Evolutionary conservation across 352 stramenopile genomes (phyloP).

Genomic region (Elongisporangium anandrum): DNA sequence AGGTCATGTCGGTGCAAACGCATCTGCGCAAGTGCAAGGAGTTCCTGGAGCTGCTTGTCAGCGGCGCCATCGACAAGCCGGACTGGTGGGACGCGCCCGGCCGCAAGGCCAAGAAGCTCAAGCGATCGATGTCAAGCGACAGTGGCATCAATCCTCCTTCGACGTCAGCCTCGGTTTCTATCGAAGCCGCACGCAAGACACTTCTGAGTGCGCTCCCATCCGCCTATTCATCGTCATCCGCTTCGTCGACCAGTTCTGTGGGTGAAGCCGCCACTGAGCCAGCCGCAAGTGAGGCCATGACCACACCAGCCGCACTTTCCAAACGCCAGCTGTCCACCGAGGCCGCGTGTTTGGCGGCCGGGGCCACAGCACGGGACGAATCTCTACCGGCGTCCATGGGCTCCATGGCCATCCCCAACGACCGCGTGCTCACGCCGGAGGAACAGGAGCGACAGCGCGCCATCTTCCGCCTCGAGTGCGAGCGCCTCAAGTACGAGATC

Average conservation of each 20-base stretch:
- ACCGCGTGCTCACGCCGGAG: neutral
- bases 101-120: neutral
- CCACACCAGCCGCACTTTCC: neutral
- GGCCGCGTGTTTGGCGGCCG: neutral
- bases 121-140: neutral
- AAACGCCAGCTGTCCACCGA: neutral
- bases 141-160: neutral
- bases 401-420: neutral
- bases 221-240: neutral
- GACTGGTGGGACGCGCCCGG: neutral
- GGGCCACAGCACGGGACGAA: neutral
- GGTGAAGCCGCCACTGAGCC: neutral
- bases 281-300: neutral
- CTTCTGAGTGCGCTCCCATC: neutral
- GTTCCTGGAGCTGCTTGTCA: neutral
- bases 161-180: neutral
- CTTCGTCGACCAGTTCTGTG: neutral
- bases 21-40: neutral
- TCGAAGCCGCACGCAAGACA: neutral
- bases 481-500: constrained; percentile 42
- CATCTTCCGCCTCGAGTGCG: constrained; percentile 47
- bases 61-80: neutral
- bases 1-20: neutral
- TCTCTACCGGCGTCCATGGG: neutral
- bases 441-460: constrained; percentile 33